phyloP scores from a whole-genome alignment of 2,329 filamentous ascomycete species.

The Colletotrichum australisinense region DNA sequence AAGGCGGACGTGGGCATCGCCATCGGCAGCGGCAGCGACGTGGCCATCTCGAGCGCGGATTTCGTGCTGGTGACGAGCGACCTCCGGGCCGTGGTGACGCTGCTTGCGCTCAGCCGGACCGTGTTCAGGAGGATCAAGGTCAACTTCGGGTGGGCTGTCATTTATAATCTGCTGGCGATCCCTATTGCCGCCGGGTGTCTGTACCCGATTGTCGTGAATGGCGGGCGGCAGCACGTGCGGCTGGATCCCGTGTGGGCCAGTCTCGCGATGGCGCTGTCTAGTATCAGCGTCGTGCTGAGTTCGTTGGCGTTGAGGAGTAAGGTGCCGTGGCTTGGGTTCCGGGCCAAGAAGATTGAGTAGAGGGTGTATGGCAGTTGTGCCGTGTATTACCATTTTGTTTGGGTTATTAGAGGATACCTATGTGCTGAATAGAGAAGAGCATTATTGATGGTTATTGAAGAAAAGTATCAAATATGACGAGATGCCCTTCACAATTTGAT shows the following conservation, averaged over 20 bases:
- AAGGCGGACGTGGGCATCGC: constrained; percentile 87
- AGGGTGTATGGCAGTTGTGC: no score
- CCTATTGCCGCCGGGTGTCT: constrained; percentile 85
- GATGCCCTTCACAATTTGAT: neutral
- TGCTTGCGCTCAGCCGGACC: constrained; percentile 76
- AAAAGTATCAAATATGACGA: neutral
- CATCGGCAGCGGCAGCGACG: constrained; percentile 84
- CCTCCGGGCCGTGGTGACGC: constrained; percentile 76
- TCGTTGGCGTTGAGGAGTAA: constrained; percentile 76
- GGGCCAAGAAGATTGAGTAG: constrained; percentile 43
- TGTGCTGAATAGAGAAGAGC: neutral
- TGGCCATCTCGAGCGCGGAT: constrained; percentile 83
- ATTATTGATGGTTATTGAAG: no score
- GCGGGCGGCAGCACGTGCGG: constrained; percentile 65
- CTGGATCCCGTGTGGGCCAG: constrained; percentile 88
- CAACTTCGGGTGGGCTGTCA: constrained; percentile 87
- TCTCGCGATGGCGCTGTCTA: constrained; percentile 92
- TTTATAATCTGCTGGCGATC: constrained; percentile 84
- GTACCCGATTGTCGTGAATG: constrained; percentile 65
- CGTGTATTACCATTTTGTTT: neutral
- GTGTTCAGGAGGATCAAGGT: constrained; percentile 84
- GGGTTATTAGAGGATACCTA: neutral
- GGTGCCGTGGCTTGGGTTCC: constrained; percentile 57
- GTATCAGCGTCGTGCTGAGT: constrained; percentile 87
- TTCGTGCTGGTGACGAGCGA: constrained; percentile 85